These are phyloP conservation scores for Glarea lozoyensis DNA, from an alignment of 495 filamentous ascomycete species.

Conservation along the genomic window DNA sequence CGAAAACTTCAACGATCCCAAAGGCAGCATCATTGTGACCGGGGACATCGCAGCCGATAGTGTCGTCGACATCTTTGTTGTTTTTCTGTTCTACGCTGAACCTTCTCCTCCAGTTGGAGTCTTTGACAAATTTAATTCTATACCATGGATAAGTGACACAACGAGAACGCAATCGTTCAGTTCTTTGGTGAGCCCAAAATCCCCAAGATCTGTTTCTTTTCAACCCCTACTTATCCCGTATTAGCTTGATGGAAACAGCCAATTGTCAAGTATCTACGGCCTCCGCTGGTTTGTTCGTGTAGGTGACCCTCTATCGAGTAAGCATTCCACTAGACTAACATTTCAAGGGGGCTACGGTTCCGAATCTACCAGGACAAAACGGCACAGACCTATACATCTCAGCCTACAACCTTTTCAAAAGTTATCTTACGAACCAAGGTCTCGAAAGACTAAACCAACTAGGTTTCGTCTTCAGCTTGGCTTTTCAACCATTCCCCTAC, in stretches of 20 bases:
- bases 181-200: slow-evolving; percentile 2
- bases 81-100: slow-evolving; percentile 19
- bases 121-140: slow-evolving; percentile 10
- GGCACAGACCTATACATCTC: slow-evolving; percentile 2
- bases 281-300: slow-evolving; percentile 1
- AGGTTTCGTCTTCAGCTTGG: slow-evolving; percentile 7
- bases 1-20: slow-evolving; percentile 8
- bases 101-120: slow-evolving; percentile 9
- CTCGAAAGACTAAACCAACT: slow-evolving; percentile 1
- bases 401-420: slow-evolving; percentile 1
- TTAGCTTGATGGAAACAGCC: too few relatives aligned
- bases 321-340: too few relatives aligned
- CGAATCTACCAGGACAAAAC: neutral
- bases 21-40: slow-evolving; percentile 18
- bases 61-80: slow-evolving; percentile 5
- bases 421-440: neutral
- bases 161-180: neutral
- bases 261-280: slow-evolving; percentile 8
- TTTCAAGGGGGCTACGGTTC: slow-evolving; percentile 4
- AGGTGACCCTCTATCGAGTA: too few relatives aligned
- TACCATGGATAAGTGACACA: neutral
- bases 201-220: neutral
- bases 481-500: slow-evolving; percentile 7
- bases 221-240: neutral
- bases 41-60: slow-evolving; percentile 4